These are phyloP conservation scores for Ramicandelaber brevisporus DNA, from an alignment of 192 early-diverging fungal genomes.

Conservation along the genomic window DNA sequence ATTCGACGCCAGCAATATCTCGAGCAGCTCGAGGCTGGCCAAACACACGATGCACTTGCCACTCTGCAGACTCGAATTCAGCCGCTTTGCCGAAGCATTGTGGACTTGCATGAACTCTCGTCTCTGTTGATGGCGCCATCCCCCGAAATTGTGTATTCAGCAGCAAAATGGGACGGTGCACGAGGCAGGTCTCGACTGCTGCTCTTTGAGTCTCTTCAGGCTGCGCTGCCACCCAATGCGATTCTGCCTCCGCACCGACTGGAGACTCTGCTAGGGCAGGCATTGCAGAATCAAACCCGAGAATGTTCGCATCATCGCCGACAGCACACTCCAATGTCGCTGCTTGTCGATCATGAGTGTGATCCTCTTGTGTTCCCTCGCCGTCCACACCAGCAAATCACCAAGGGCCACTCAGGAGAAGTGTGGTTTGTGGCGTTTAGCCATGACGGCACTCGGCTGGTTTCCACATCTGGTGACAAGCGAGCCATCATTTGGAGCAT, in stretches of 20 bases:
- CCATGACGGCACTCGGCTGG: conserved; percentile 60
- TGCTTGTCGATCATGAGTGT: conserved; percentile 17
- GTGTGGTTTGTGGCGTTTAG: conserved; percentile 94
- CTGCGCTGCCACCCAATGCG: conserved; percentile 40
- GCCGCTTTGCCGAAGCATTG: conserved; percentile 34
- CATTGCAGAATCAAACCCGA: conserved; percentile 37
- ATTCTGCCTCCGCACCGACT: conserved; percentile 82
- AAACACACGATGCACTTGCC: conserved; percentile 42
- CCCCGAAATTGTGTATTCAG: conserved; percentile 31
- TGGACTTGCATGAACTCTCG: conserved; percentile 47
- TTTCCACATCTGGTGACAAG: conserved; percentile 75
- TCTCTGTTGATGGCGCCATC: conserved; percentile 9
- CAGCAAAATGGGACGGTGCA: conserved; percentile 60
- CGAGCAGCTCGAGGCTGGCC: conserved; percentile 47
- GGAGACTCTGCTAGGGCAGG: conserved; percentile 57
- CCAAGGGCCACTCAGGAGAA: conserved; percentile 69
- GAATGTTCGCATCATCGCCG: conserved; percentile 60
- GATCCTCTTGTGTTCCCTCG: conserved; percentile 10
- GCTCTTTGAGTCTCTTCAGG: conserved; percentile 17
- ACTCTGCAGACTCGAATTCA: conserved; percentile 61
- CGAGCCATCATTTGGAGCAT: conserved; percentile 74
- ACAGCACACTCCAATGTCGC: conserved; percentile 4
- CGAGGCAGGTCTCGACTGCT: conserved; percentile 17
- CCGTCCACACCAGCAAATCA: conserved; percentile 18
- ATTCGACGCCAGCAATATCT: conserved; percentile 77